Conservation (phyloP, 2,329 filamentous ascomycete species). For the Coleophoma eucalyptorum region DNA sequence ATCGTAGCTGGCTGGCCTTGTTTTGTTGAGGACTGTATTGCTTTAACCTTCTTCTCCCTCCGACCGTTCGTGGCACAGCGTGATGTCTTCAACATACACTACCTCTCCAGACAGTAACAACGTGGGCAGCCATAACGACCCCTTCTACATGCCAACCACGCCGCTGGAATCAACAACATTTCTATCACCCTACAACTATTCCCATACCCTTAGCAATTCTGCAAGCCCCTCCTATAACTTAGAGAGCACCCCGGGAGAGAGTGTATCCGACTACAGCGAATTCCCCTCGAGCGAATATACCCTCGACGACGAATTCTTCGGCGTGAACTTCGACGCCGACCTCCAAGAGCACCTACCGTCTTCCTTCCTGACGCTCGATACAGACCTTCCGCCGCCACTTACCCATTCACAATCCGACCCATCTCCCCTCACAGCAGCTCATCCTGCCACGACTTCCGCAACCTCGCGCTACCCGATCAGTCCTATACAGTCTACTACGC, state of each 20-base stretch:
- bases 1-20: background rate
- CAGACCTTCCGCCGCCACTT: conserved; percentile 12
- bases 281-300: conserved; percentile 24
- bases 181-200: conserved; percentile 21
- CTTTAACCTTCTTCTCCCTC: too few relatives aligned
- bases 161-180: conserved; percentile 15
- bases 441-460: conserved; percentile 9
- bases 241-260: conserved; percentile 21
- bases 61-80: conserved; percentile 2
- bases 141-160: conserved; percentile 10
- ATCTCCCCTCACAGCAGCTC: conserved; percentile 9
- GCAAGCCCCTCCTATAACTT: conserved; percentile 22
- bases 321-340: conserved; percentile 27
- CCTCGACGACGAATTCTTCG: conserved; percentile 26
- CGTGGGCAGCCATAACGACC: conserved; percentile 15
- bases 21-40: too few relatives aligned
- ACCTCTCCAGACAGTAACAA: conserved; percentile 16
- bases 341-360: conserved; percentile 17
- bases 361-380: conserved; percentile 6
- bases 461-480: conserved; percentile 22
- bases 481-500: conserved; percentile 20
- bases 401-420: conserved; percentile 12
- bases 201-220: conserved; percentile 23
- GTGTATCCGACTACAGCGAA: conserved; percentile 23
- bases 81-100: conserved; percentile 25